Evolutionary conservation across 345 rosid genomes (phyloP), one percentile per base, ranked within the genome.

Genomic region (Moricandia arvensis): DNA sequence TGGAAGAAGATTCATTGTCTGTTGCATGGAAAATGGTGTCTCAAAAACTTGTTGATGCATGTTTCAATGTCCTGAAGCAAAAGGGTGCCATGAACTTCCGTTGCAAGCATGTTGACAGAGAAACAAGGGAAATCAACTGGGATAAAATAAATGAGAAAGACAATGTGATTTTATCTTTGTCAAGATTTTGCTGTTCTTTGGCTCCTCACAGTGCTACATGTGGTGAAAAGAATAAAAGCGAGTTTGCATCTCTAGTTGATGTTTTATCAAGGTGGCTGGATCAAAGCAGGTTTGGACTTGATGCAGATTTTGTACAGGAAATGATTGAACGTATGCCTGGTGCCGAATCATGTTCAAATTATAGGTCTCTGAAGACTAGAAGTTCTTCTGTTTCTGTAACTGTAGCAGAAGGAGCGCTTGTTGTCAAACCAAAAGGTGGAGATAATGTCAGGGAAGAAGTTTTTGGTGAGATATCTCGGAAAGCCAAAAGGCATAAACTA

Each of bases 261-360:
- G 80, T 79, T 33, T 80, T 95, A 74, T 72, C 78, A 69, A 81
- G 83, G 75, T 92, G 99, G 99, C 82, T 90, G 76, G 87, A 81
- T 73, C 91, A 85, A 80, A 94, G 91, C 80, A 89, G 99, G 82
- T 95, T 87, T 85, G 99, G 99, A 59, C 67, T 95, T 77, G 99
- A 95, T 58, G 75, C 88, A 45, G 97, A 89, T 64, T 90, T 95
- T 88, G 97, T 95, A 74, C 96, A 83, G 72, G 97, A 95, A 84
- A 86, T 87, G 55, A 81, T 92, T 69, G 99, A 90, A 81, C 82
- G 74, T 66, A 87, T 95, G 82, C 96, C 96, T 79, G 93, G 86
- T 80, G 83, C 79, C 6, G 83, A 86, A 58, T 79, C 83, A 54
- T 95, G 99, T 83, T 77, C 83, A 59, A 82, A 69, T 34, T 95